Base-by-base conservation (phyloP, 139 green algal species). In the Deuterostichococcus epilithicus region DNA sequence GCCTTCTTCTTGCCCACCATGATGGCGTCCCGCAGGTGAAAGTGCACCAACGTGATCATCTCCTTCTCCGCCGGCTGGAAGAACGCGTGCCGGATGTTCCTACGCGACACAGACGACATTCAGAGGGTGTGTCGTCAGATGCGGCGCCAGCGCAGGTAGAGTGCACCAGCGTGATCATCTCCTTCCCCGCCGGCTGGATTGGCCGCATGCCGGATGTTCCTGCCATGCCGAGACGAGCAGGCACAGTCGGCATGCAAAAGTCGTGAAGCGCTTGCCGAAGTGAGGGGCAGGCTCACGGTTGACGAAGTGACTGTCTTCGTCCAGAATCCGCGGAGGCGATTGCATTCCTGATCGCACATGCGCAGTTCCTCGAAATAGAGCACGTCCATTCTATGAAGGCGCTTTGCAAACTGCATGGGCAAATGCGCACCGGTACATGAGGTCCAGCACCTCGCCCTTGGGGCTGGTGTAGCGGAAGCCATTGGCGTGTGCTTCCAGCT, bases 1-100 rank as follows among this genome's bases (percentile, higher is more conserved):
- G 91, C 96, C 90, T 99, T 99, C 88, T 99, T 99, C 88, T 98
- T 99, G 79, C 92, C 94, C 13, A 98, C 88, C 96, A 99, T 99
- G 88, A 99, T 99, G 70, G 95, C 94, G 87, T 99, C 91, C 81
- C 91, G 78, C 45, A 99, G 90, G 81, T 98, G 94, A 86, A 99
- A 97, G 90, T 99, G 96, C 58, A 99, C 84, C 74, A 99, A 88
- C 33, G 93, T 96, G 72, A 98, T 92, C 88, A 98, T 93, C 86
- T 99, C 94, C 59, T 97, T 97, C 76, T 97, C 86, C 18, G 90
- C 86, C 5, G 88, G 88, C 86, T 98, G 94, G 87, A 98, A 98
- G 83, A 99, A 97, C 4, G 94, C 94, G 78, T 98, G 93, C 84
- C 95, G 95, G 83, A 99, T 97, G 88, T 99, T 99, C 76, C 89